Base-by-base conservation (phyloP, 2,329 filamentous ascomycete genomes). In the Eutypella sp. region DNA sequence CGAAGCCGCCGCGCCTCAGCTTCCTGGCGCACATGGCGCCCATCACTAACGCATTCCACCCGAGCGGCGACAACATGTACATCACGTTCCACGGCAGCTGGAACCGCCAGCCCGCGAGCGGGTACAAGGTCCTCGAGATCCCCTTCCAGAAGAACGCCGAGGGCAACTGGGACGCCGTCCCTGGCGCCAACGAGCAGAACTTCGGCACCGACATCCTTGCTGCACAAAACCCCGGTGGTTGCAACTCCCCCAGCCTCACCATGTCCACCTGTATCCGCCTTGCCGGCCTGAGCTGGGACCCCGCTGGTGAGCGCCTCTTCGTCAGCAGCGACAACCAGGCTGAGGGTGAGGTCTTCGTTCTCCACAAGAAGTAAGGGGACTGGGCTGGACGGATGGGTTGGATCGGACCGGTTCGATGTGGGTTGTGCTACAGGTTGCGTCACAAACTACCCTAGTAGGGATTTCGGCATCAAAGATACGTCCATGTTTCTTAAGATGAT, bases 61-160 rank as follows among this genome's bases (percentile, higher is more conserved):
- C 73, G 18, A 67, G 68, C 38, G 76, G 70, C 19, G 73, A 78
- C 48, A 73, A 69, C n/a, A 74, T 78, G 16, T 85, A 76, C 69
- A 70, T 85, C 40, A 71, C 78, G 1, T 82, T 84, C 63, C 81
- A 83, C 60, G 81, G 81, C 15, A 78, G 73, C 57, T 84, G 81
- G 65, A 55, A 66, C 51, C 56, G 59, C 8, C 56, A 59, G 36
- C 57, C 62, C 4, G 61, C 67, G 1, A 53, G 61, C 20, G 67
- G 68, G 3, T 71, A 69, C 54, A 57, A 61, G 24, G 54, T 71
- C 13, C 60, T 60, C 22, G 55, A 59, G 20, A 56, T 70, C 3
- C 56, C 61, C 25, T 70, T 70, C 47, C 56, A 43, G 27, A 54
- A 55, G 47, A 59, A 71, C 41, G 63, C 56, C 16, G 53, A 60